A percentile compares a stretch with the other conserved stretches of the same genome.
These are phyloP conservation scores for Xylaria sp. DNA, from an alignment of 2,329 filamentous ascomycete genomes.

Conservation along the genomic window DNA sequence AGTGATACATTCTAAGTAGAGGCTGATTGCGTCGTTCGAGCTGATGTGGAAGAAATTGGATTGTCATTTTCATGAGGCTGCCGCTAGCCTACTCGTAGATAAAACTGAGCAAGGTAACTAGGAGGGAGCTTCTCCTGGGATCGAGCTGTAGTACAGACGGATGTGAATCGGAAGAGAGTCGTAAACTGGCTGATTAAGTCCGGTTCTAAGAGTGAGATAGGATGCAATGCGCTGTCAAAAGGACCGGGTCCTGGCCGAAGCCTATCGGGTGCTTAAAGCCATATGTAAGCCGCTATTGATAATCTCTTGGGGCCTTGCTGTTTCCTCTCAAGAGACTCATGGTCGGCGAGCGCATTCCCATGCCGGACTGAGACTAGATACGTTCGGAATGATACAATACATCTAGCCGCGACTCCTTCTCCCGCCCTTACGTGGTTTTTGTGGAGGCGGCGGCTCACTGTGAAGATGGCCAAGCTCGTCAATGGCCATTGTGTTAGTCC, in stretches of 20 bases:
- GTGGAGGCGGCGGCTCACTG: slow-evolving; percentile 64
- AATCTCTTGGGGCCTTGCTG: no score
- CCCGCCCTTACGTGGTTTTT: slow-evolving; percentile 61
- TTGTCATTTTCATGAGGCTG: not conserved
- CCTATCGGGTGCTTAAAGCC: not conserved
- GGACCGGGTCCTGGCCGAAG: not conserved
- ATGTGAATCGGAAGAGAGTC: not conserved
- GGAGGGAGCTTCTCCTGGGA: not conserved
- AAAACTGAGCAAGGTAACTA: not conserved
- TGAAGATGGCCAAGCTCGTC: slow-evolving; percentile 69
- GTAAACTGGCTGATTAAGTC: not conserved
- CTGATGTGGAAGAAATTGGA: not conserved
- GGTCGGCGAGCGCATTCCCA: not conserved
- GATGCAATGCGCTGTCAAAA: not conserved
- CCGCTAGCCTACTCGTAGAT: not conserved
- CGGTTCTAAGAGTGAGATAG: not conserved
- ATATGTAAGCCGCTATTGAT: not conserved
- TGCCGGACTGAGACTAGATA: not conserved
- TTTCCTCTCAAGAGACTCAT: no score
- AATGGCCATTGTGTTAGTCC: slow-evolving; percentile 67
- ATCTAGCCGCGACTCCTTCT: slow-evolving; percentile 54
- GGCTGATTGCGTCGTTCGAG: not conserved
- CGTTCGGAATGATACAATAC: not conserved
- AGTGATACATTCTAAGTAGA: not conserved
- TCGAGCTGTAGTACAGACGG: not conserved